Evolutionary conservation across 2,329 filamentous ascomycete species (phyloP).

Genomic region (Rhinocladiella mackenziei): DNA sequence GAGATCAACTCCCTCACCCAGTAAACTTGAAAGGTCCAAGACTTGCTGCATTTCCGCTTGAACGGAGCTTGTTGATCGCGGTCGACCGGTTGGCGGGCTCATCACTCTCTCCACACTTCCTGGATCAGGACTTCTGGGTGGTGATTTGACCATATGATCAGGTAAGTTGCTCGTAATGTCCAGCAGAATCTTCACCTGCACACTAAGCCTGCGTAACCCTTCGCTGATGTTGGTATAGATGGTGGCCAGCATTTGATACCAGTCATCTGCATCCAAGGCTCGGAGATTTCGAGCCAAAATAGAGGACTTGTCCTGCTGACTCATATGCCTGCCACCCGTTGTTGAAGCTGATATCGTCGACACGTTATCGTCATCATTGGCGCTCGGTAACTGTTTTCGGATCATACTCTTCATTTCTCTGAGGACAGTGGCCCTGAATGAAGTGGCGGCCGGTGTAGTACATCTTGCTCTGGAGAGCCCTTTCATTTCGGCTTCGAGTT

Average conservation of each 20-base stretch:
- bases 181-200: constrained; percentile 89
- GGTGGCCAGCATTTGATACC: constrained; percentile 73
- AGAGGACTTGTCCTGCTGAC: constrained; percentile 83
- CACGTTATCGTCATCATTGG: constrained; percentile 88
- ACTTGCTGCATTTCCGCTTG: constrained; percentile 61
- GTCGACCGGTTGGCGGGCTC: constrained; percentile 19
- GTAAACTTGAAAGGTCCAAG: constrained; percentile 61
- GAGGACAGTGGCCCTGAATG: constrained; percentile 77
- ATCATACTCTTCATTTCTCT: constrained; percentile 85
- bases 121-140: constrained; percentile 45
- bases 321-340: constrained; percentile 62
- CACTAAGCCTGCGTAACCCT: constrained; percentile 75
- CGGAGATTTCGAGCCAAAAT: constrained; percentile 84
- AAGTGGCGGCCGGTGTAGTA: constrained; percentile 73
- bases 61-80: constrained; percentile 26
- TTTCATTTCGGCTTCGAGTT: constrained; percentile 66
- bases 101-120: constrained; percentile 17
- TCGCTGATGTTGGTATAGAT: constrained; percentile 88
- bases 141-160: constrained; percentile 43
- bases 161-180: constrained; percentile 74
- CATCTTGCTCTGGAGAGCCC: constrained; percentile 80
- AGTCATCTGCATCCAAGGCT: constrained; percentile 75
- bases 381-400: constrained; percentile 79
- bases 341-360: constrained; percentile 85
- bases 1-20: constrained; percentile 64